Conservation (phyloP, 2,329 filamentous ascomycete species). For the Fragosphaeria purpurea region DNA sequence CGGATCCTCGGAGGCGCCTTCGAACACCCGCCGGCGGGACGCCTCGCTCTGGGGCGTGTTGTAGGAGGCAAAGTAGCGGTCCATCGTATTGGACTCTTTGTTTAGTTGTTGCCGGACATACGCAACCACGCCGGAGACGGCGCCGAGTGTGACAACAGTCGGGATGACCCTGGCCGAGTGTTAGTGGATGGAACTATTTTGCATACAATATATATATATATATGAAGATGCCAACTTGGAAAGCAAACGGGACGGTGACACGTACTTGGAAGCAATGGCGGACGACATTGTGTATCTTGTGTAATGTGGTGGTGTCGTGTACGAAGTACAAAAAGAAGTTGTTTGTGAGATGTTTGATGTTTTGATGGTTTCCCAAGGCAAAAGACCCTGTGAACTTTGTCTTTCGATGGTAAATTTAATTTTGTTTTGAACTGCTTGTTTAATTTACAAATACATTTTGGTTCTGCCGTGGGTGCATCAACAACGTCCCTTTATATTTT, state of each 20-base stretch:
- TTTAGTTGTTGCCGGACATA: slow-evolving; percentile 25
- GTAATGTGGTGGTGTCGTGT: background rate
- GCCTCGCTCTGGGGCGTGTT: slow-evolving; percentile 27
- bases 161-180: slow-evolving; percentile 6
- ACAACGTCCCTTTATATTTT: too few relatives aligned
- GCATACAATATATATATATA: too few relatives aligned
- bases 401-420: too few relatives aligned
- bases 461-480: too few relatives aligned
- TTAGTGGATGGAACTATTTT: background rate
- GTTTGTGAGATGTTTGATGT: background rate
- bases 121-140: slow-evolving; percentile 18
- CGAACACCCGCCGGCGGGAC: slow-evolving; percentile 22
- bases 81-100: slow-evolving; percentile 24
- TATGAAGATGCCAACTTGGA: too few relatives aligned
- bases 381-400: too few relatives aligned
- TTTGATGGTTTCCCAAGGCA: background rate
- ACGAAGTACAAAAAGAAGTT: background rate
- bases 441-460: too few relatives aligned
- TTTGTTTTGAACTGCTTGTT: too few relatives aligned
- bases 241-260: slow-evolving; percentile 13
- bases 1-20: slow-evolving; percentile 22
- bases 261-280: slow-evolving; percentile 7
- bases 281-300: slow-evolving; percentile 2
- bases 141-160: slow-evolving; percentile 9
- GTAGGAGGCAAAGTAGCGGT: slow-evolving; percentile 27